Percentiles rank a stretch among this genome's conserved stretches.
Conservation (phyloP, 1,284 basidiomycete genomes). For the Ceratobasidium sp. region DNA sequence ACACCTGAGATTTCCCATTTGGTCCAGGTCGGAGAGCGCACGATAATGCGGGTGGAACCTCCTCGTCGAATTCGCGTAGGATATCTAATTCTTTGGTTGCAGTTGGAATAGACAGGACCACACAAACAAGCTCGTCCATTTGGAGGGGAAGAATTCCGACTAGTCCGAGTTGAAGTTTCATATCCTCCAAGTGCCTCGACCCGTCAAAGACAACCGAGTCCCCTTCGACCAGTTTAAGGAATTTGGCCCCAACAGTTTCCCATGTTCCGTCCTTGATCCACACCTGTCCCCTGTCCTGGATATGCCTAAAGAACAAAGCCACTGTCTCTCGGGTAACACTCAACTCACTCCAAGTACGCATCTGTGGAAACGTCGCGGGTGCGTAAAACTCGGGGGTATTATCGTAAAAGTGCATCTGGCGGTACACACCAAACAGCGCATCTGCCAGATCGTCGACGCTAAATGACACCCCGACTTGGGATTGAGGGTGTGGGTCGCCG, state of each 20-base stretch:
- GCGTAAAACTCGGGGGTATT: not conserved
- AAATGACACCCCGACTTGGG: not conserved
- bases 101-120: slow-evolving; percentile 4
- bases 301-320: not conserved
- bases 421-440: not conserved
- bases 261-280: not conserved
- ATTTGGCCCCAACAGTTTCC: not conserved
- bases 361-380: not conserved
- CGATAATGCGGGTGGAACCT: not conserved
- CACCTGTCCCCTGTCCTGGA: not conserved
- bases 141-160: not conserved
- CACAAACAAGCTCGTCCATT: not conserved
- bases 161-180: not conserved
- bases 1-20: not conserved
- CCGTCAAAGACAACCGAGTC: not conserved
- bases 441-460: slow-evolving; percentile 3
- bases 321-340: slow-evolving; percentile 11
- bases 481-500: not conserved
- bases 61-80: not conserved
- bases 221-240: not conserved
- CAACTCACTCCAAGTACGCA: not conserved
- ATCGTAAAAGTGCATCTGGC: slow-evolving; percentile 12
- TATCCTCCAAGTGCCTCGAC: slow-evolving; percentile 4
- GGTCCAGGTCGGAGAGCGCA: not conserved
- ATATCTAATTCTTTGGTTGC: not conserved